A percentile compares a stretch with the other conserved stretches of the same genome.
Evolutionary conservation across 2,329 filamentous ascomycete species (phyloP).

Genomic region (Diatrype stigma): DNA sequence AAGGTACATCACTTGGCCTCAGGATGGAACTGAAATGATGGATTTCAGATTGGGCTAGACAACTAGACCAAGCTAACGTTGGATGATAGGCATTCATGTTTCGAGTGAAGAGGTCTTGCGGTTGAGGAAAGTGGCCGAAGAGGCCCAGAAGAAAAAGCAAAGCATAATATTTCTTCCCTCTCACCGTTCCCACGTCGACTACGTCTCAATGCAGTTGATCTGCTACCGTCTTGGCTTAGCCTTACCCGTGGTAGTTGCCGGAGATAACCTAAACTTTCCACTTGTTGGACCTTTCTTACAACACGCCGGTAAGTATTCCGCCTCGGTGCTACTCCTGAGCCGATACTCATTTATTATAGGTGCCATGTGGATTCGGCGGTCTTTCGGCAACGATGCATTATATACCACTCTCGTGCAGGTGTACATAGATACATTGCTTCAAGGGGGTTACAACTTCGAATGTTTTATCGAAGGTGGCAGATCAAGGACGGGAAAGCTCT

Average conservation of each 20-base stretch:
- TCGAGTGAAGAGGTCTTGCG: slow-evolving; percentile 89
- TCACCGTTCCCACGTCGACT: slow-evolving; percentile 93
- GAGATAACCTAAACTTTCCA: slow-evolving; percentile 95
- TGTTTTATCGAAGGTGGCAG: slow-evolving; percentile 97
- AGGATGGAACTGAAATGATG: neutral
- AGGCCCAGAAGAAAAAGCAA: slow-evolving; percentile 81
- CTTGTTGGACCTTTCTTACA: slow-evolving; percentile 86
- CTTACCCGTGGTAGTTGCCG: slow-evolving; percentile 86
- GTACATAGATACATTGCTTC: slow-evolving; percentile 88
- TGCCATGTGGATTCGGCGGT: slow-evolving; percentile 92
- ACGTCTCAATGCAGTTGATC: slow-evolving; percentile 89
- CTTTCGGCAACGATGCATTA: slow-evolving; percentile 86
- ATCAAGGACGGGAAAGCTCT: slow-evolving; percentile 86
- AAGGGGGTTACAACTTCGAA: slow-evolving; percentile 90
- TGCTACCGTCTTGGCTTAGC: slow-evolving; percentile 90
- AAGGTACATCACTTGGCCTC: slow-evolving; percentile 43
- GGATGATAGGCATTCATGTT: slow-evolving; percentile 68
- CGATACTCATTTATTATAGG: slow-evolving; percentile 11
- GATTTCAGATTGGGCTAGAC: neutral
- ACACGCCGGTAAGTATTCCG: slow-evolving; percentile 61
- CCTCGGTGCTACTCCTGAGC: slow-evolving; percentile 3
- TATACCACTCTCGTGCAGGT: slow-evolving; percentile 92
- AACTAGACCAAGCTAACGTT: neutral
- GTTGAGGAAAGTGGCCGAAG: slow-evolving; percentile 74
- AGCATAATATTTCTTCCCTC: slow-evolving; percentile 95